Evolutionary conservation across 805 yeast species (phyloP).

Genomic region (Nakazawaea anatomiae): DNA sequence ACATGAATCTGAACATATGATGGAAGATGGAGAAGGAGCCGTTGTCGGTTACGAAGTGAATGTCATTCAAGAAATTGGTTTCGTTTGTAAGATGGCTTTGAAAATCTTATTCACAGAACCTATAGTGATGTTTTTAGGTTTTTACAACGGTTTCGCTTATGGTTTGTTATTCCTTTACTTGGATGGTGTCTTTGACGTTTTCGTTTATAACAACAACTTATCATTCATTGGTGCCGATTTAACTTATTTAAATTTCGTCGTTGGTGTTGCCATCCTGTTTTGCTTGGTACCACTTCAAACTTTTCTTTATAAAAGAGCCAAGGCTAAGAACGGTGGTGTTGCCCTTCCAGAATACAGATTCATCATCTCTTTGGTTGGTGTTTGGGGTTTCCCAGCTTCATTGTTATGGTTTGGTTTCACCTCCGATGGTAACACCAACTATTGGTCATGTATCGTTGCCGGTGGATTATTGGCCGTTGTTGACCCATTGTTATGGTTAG

Average conservation of each 20-base stretch:
- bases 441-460: slow-evolving; percentile 30
- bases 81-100: slow-evolving; percentile 25
- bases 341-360: slow-evolving; percentile 30
- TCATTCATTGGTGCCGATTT: slow-evolving; percentile 25
- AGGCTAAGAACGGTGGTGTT: slow-evolving; percentile 25
- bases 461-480: slow-evolving; percentile 25
- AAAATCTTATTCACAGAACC: slow-evolving; percentile 30
- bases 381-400: slow-evolving; percentile 31
- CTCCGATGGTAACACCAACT: slow-evolving; percentile 22
- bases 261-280: slow-evolving; percentile 24
- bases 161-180: slow-evolving; percentile 28
- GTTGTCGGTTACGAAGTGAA: slow-evolving; percentile 17
- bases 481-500: slow-evolving; percentile 29
- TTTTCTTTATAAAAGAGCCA: slow-evolving; percentile 22
- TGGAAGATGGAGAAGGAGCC: slow-evolving; percentile 11
- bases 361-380: slow-evolving; percentile 23
- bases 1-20: slow-evolving; percentile 11
- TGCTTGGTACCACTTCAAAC: slow-evolving; percentile 26
- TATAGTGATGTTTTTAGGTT: slow-evolving; percentile 25
- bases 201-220: slow-evolving; percentile 26
- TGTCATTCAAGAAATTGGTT: slow-evolving; percentile 22
- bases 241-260: slow-evolving; percentile 28
- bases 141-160: slow-evolving; percentile 30
- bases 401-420: slow-evolving; percentile 30
- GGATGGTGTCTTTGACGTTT: slow-evolving; percentile 30